Base-by-base conservation (phyloP, 139 green algal genomes). In the Chlorella ohadii region DNA sequence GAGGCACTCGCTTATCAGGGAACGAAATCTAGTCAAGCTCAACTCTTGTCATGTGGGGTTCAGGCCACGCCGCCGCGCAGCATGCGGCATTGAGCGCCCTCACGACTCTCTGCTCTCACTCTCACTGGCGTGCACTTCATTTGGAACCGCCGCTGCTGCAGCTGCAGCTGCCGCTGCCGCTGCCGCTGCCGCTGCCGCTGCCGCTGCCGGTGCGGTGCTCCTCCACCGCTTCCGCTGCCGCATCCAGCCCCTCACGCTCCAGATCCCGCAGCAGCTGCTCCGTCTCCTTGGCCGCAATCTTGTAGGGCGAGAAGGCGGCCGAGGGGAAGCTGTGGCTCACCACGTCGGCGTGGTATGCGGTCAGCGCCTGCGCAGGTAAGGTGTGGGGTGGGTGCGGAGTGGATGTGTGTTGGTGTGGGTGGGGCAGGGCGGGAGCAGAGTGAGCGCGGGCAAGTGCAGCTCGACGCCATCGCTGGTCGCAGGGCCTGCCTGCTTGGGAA, bases 281-380 rank as follows among this genome's bases (percentile, higher is more conserved):
- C 13, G 89, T 67, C 83, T 97, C 88, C 3, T 82, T 23, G 27
- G 68, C 28, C 9, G 86, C 59, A 31, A 97, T 95, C n/a, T 56
- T 88, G 91, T 99, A 99, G 4, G 96, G 96, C n/a, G 95, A 95
- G 88, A 92, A 96, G 17, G 78, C 55, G 16, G 83, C 73, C 7
- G 86, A 89, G 0, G 96, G 96, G 84, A 99, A 99, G 1, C 27
- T 1, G 3, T 91, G 22, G 3, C 76, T 81, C 17, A 82, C 77
- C 38, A 99, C 97, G 28, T 99, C 97, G 0, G 90, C 81, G 1
- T 90, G 72, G 90, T 97, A 99, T 33, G 89, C 65, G 23, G 78
- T 39, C 13, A 99, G 88, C 2, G 96, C 96, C 3, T 85, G 67
- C 72, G 47, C 34, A 34, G 34, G 2, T 3, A 63, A 74, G 61